phyloP scores from a whole-genome alignment of 495 filamentous ascomycete genomes.

The Podospora comata region DNA sequence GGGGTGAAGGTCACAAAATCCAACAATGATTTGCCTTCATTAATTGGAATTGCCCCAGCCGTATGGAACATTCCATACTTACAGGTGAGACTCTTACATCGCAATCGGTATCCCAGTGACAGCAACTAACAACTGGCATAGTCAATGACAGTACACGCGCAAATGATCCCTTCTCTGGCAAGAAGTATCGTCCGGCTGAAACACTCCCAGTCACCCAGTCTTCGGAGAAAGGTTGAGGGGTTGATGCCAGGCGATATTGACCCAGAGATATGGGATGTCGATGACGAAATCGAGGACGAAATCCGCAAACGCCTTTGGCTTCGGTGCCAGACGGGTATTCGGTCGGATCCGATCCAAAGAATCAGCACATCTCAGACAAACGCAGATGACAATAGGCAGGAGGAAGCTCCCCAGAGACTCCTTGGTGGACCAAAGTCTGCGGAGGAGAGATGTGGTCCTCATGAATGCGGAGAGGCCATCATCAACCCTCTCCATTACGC shows the following conservation, averaged over 20 bases:
- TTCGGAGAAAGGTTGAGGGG: constrained; percentile 24
- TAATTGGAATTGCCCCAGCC: constrained; percentile 45
- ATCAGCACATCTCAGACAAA: background rate
- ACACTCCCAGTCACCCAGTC: constrained; percentile 25
- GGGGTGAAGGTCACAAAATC: constrained; percentile 26
- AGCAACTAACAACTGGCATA: background rate
- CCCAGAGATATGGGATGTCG: background rate
- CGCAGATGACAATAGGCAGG: background rate
- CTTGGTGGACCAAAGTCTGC: background rate
- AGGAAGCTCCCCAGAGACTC: background rate
- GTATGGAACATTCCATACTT: constrained; percentile 46
- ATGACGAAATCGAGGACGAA: constrained; percentile 9
- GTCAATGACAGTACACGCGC: constrained; percentile 28
- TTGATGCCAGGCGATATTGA: background rate
- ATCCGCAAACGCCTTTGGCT: constrained; percentile 24
- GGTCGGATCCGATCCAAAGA: constrained; percentile 14
- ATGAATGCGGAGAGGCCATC: background rate
- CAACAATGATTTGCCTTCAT: constrained; percentile 22
- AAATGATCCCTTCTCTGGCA: constrained; percentile 25
- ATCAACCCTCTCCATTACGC: background rate
- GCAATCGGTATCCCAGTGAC: background rate
- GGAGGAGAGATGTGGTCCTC: background rate
- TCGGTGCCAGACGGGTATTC: constrained; percentile 29
- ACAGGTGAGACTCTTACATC: constrained; percentile 25
- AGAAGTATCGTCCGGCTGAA: constrained; percentile 24